phyloP scores from a whole-genome alignment of 192 early-diverging fungal species.

The Fimicolochytrium jonesii region DNA sequence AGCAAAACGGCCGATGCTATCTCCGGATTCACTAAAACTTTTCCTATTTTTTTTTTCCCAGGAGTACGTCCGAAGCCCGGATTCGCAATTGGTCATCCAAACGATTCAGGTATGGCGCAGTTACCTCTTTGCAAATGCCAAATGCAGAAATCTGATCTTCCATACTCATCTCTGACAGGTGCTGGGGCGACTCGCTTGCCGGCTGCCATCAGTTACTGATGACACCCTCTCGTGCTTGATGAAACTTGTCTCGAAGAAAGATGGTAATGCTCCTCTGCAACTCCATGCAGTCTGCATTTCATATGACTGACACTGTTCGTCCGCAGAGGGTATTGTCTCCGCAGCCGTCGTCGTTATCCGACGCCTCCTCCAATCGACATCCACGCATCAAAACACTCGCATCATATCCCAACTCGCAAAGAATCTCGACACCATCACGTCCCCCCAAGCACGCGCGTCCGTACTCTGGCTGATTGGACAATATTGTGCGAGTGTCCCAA shows the following conservation, averaged over 20 bases:
- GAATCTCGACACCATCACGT: constrained; percentile 42
- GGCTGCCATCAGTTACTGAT: constrained; percentile 37
- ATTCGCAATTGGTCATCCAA: constrained; percentile 61
- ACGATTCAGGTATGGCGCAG: constrained; percentile 52
- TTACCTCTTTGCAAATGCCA: neutral
- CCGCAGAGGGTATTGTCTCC: constrained; percentile 67
- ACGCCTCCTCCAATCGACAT: constrained; percentile 55
- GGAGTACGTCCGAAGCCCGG: constrained; percentile 65
- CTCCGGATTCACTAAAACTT: too few relatives aligned
- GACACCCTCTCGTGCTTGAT: constrained; percentile 46
- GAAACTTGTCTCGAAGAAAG: constrained; percentile 20
- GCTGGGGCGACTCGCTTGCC: constrained; percentile 27
- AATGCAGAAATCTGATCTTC: constrained; percentile 48
- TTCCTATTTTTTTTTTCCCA: too few relatives aligned
- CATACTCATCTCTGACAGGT: constrained; percentile 42
- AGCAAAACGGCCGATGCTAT: neutral
- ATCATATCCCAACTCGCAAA: constrained; percentile 11
- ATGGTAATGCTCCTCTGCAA: too few relatives aligned
- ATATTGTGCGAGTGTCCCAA: constrained; percentile 60
- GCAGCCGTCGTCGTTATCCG: constrained; percentile 75
- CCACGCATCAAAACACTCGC: constrained; percentile 16
- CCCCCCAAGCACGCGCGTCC: constrained; percentile 73
- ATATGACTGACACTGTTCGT: neutral
- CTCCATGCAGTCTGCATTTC: too few relatives aligned
- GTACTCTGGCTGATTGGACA: constrained; percentile 86